Evolutionary conservation across 202 grass and related monocot genomes (phyloP), one percentile per base, ranked within the genome.

Genomic region (Saccharum hybrid): DNA sequence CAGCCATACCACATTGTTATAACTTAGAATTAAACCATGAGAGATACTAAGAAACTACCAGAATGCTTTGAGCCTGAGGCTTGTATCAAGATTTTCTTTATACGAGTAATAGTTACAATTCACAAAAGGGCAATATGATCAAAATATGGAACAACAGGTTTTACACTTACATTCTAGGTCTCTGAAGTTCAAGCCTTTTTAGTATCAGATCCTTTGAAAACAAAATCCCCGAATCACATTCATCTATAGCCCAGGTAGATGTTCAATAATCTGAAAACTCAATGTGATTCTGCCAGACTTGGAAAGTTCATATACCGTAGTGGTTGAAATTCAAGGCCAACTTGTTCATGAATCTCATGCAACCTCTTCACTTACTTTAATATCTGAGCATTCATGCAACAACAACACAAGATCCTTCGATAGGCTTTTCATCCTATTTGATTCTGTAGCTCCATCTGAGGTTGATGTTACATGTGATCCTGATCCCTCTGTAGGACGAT

Each of bases 351-450:
- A 31, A 86, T 86, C 81, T 85, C 22, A 21, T 79, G 73, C 66
- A 71, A 96, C 60, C 66, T 91, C 84, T 78, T 88, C 73, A 75
- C 14, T 74, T 31, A 91, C 62, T 40, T 79, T 83, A 26, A 97
- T 71, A 82, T 90, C 31, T 0, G 87, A 89, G 75, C 75, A 88
- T 71, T 93, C 75, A 5, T 61, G 65, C 81, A 97, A 77, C 52
- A 97, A 39, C 6, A 85, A 19, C 11, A 76, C 30, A 80, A 97
- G 72, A 52, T 94, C 82, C n/a, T 82, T 88, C 31, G 64, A 49
- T 8, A 79, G 43, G 56, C 3, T 88, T 73, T 82, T 65, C 42
- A 93, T 74, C 43, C 82, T 90, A 63, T 83, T 91, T 30, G 81
- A 89, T 60, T 74, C 51, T 42, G 80, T 41, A 85, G 71, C 45